Evolutionary conservation across 148 eudicot species (phyloP).

Genomic region (Beta vulgaris): DNA sequence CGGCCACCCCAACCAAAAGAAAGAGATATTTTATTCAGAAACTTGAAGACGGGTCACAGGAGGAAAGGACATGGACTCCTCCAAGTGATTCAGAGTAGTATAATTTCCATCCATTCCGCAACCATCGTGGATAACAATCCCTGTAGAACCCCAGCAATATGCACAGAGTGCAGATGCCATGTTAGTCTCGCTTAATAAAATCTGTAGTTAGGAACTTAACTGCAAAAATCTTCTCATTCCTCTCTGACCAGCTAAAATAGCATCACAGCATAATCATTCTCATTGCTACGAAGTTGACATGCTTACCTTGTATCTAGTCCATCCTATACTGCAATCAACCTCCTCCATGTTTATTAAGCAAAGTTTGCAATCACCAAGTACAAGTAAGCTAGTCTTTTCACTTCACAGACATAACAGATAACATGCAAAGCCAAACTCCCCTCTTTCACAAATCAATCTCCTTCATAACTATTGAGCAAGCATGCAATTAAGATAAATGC

Average conservation of each 20-base stretch:
- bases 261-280: not conserved
- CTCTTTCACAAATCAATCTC: not conserved
- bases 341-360: not conserved
- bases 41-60: not conserved
- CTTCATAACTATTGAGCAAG: not conserved
- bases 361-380: not conserved
- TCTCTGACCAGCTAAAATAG: not conserved
- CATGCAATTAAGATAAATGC: not conserved
- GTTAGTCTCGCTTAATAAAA: not conserved
- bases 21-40: not conserved
- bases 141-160: not conserved
- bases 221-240: not conserved
- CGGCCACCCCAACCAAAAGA: no score
- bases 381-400: not conserved
- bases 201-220: not conserved
- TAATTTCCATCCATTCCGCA: no score
- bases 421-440: not conserved
- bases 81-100: not conserved
- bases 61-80: not conserved
- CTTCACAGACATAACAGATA: not conserved
- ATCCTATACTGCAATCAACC: not conserved
- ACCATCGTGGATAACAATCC: not conserved
- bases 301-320: not conserved
- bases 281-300: not conserved
- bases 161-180: not conserved